A percentile compares a stretch with the other conserved stretches of the same genome.
Conservation (phyloP, 148 eudicot species). For the Pharnaceum exiguum region DNA sequence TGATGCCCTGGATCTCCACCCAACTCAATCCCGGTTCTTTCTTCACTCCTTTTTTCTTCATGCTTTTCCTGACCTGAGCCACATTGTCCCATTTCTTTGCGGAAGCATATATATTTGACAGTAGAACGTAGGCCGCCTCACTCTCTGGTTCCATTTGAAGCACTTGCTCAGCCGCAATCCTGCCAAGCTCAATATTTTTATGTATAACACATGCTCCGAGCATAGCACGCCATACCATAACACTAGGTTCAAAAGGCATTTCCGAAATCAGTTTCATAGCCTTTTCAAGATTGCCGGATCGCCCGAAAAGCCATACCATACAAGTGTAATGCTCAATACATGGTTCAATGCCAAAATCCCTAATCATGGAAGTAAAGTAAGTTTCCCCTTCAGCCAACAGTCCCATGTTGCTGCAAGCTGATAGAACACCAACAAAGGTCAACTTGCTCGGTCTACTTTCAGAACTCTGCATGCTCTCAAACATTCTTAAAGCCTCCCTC, state of each 20-base stretch:
- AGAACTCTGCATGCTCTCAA: constrained; percentile 49
- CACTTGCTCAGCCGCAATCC: constrained; percentile 50
- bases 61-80: constrained; percentile 68
- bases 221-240: constrained; percentile 91
- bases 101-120: constrained; percentile 76
- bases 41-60: constrained; percentile 74
- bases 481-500: constrained; percentile 52
- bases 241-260: constrained; percentile 71
- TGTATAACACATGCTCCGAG: constrained; percentile 79
- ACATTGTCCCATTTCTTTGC: constrained; percentile 77
- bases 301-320: constrained; percentile 80
- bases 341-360: constrained; percentile 58
- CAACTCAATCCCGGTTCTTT: constrained; percentile 95
- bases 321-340: constrained; percentile 88
- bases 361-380: constrained; percentile 54
- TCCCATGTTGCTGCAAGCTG: constrained; percentile 87
- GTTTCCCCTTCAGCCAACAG: constrained; percentile 55
- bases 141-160: constrained; percentile 77
- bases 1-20: constrained; percentile 63
- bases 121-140: constrained; percentile 61
- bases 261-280: constrained; percentile 68
- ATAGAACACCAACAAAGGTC: constrained; percentile 73
- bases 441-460: constrained; percentile 48
- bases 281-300: constrained; percentile 63
- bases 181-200: constrained; percentile 66